Conservation (phyloP, 345 rosid genomes). For the Mallotus nudiflorus region DNA sequence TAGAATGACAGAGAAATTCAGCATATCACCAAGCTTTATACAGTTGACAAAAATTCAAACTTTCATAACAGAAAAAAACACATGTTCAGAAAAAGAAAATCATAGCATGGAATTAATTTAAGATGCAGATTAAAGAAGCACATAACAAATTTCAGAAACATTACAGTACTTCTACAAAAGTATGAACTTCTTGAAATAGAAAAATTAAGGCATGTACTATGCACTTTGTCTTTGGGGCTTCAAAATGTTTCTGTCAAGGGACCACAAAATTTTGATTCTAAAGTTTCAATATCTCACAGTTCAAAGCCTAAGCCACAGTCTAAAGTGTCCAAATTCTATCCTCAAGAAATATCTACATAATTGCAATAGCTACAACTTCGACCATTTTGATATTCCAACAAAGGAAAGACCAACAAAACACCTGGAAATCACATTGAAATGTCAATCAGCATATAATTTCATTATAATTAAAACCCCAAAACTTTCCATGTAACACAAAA, state of each 20-base stretch:
- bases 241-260: background rate
- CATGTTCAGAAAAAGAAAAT: background rate
- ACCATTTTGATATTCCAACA: too few species aligned
- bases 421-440: too few species aligned
- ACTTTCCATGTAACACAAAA: too few species aligned
- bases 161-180: background rate
- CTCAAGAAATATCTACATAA: too few species aligned
- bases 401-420: too few species aligned
- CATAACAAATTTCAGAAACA: background rate
- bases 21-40: background rate
- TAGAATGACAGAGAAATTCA: background rate
- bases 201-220: background rate
- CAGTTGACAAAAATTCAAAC: background rate
- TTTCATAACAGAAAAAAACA: background rate
- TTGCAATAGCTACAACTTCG: too few species aligned
- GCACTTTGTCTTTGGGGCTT: background rate
- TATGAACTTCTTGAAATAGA: background rate
- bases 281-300: background rate
- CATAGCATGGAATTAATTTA: background rate
- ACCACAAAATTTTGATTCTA: background rate
- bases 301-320: background rate
- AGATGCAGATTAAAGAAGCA: too few species aligned
- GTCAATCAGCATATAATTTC: too few species aligned
- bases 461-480: too few species aligned
- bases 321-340: background rate